These are phyloP conservation scores for Echinochloa phyllopogon DNA, from an alignment of 176 grass and related monocot genomes.

Conservation along the genomic window DNA sequence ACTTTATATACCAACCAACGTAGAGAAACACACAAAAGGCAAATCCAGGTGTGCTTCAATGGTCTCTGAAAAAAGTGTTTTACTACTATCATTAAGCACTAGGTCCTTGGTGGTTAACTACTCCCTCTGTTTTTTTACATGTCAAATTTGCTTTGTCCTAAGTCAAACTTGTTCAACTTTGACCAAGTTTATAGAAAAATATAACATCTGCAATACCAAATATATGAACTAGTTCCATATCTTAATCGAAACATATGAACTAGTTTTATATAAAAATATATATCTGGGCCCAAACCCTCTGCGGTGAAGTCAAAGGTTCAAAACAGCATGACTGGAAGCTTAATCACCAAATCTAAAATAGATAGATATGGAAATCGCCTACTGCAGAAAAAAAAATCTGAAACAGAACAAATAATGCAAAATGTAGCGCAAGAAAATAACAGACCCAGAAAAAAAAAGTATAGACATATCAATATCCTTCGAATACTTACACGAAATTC, in stretches of 20 bases:
- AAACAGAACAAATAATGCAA: slow-evolving; percentile 31
- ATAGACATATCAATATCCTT: slow-evolving; percentile 18
- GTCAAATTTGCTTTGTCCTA: too few relatives aligned
- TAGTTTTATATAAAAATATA: too few relatives aligned
- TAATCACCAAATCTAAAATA: slow-evolving; percentile 1
- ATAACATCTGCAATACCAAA: too few relatives aligned
- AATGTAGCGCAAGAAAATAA: not conserved
- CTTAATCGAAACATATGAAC: too few relatives aligned
- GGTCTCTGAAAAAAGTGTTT: not conserved
- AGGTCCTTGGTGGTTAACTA: not conserved
- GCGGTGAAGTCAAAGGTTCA: slow-evolving; percentile 17
- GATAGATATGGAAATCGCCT: slow-evolving; percentile 1
- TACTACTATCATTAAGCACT: not conserved
- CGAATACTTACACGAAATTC: slow-evolving; percentile 88
- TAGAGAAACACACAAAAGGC: not conserved
- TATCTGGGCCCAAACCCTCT: not conserved
- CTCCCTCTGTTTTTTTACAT: too few relatives aligned
- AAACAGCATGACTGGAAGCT: not conserved
- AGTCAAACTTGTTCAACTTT: too few relatives aligned
- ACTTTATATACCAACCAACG: not conserved
- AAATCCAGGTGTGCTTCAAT: slow-evolving; percentile 14
- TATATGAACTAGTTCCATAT: too few relatives aligned
- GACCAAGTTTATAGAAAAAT: too few relatives aligned
- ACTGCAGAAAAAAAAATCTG: slow-evolving; percentile 26
- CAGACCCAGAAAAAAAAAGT: slow-evolving; percentile 27